phyloP scores from a whole-genome alignment of 2,329 filamentous ascomycete genomes.

The Aspergillus transmontanensis region DNA sequence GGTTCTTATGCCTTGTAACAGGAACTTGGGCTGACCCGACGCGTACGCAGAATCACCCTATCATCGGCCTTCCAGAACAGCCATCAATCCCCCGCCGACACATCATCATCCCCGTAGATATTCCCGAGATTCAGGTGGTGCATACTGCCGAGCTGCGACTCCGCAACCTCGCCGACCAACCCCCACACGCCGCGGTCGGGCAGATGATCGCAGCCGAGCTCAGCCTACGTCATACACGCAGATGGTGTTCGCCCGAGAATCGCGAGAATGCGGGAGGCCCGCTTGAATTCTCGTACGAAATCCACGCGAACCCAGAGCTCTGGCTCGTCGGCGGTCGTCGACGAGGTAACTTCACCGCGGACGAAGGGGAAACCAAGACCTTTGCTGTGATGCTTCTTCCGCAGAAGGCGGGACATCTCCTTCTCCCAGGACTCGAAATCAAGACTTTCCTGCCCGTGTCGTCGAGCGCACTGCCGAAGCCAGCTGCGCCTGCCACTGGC shows the following conservation, averaged over 20 bases:
- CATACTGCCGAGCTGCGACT: constrained; percentile 64
- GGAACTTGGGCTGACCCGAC: constrained; percentile 5
- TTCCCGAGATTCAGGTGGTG: constrained; percentile 79
- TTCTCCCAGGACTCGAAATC: constrained; percentile 78
- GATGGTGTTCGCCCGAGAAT: constrained; percentile 49
- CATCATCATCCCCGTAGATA: constrained; percentile 86
- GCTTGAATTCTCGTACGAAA: constrained; percentile 80
- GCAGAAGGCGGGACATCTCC: constrained; percentile 73
- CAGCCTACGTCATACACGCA: constrained; percentile 56
- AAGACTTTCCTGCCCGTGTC: constrained; percentile 58
- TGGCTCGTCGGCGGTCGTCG: constrained; percentile 86
- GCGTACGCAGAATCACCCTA: constrained; percentile 35
- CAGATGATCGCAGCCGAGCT: constrained; percentile 52
- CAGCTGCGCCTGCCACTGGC: constrained; percentile 12
- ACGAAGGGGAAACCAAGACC: constrained; percentile 48
- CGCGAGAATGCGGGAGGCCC: constrained; percentile 46
- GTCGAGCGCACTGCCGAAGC: constrained; percentile 18
- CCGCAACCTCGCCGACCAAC: constrained; percentile 32
- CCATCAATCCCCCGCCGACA: constrained; percentile 53
- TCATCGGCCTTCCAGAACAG: constrained; percentile 34
- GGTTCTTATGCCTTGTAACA: background rate
- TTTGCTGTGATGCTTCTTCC: constrained; percentile 79
- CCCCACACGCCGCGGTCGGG: constrained; percentile 46
- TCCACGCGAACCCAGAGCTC: constrained; percentile 70
- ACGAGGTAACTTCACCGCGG: constrained; percentile 69